Evolutionary conservation across 202 grass and related monocot genomes (phyloP), one percentile per base, ranked within the genome.

Genomic region (Hordeum pubiflorum): DNA sequence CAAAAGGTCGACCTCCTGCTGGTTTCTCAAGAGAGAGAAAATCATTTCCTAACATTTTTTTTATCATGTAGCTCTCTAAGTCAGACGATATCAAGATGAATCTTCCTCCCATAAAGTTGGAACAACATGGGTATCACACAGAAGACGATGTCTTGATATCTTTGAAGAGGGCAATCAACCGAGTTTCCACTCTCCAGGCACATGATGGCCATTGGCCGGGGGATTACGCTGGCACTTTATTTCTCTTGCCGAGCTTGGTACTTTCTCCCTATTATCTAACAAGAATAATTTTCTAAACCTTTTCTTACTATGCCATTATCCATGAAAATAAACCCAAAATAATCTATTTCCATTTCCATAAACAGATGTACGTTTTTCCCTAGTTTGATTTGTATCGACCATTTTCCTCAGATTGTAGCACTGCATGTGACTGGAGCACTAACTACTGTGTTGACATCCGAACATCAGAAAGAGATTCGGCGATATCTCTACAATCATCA

Each of bases 401-500:
- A 24, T 69, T 41, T 41, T n/a, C 12, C 10, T 2, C 72, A 98
- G 92, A 83, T 98, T 79, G 92, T 98, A 81, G 13, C 76, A 75
- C 83, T 98, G 56, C 86, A 89, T 76, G 86, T 91, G n/a, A 88
- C 73, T 62, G 86, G 88, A 69, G 79, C 90, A 58, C 38, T 94
- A 15, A 93, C 86, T 55, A 87, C 86, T 38, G 79, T 88, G 32
- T 78, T 98, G 58, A 91, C 92, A 27, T 11, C 84, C n/a, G 88
- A 94, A 83, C 92, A 98, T 77, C 86, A 89, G 79, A 85, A 81
- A 43, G 95, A 98, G 92, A 94, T 98, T 4, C 63, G 82, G 3
- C 88, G 95, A 37, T 98, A 98, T 82, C 76, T 98, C 27, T 98
- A 94, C 63, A 98, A 94, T 69, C 95, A 98, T 68, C 92, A 98